Evolutionary conservation across 805 yeast genomes (phyloP).

Genomic region (Saccharomycopsis sp.): DNA sequence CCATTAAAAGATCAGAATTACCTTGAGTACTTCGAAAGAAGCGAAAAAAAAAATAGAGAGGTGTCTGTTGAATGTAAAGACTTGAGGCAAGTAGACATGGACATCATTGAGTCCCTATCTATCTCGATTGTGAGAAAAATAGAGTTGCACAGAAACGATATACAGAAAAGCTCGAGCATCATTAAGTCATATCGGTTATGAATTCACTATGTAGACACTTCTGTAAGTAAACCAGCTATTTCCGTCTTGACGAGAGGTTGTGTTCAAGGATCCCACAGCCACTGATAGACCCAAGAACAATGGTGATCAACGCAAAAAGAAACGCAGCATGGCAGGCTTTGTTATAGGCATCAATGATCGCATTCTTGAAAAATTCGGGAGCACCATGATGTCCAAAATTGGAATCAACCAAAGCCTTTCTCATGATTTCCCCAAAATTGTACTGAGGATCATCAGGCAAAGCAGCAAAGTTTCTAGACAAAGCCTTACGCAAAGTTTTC

Average conservation of each 20-base stretch:
- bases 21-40: no score
- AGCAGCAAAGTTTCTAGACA: slow-evolving; percentile 1
- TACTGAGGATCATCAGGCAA: background rate
- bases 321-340: slow-evolving; percentile 8
- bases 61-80: no score
- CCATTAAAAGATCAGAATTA: no score
- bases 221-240: background rate
- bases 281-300: background rate
- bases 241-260: background rate
- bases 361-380: slow-evolving; percentile 42
- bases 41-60: no score
- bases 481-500: slow-evolving; percentile 30
- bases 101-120: no score
- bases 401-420: slow-evolving; percentile 26
- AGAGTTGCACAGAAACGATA: no score
- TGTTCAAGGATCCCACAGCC: slow-evolving; percentile 1
- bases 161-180: no score
- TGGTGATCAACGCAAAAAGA: slow-evolving; percentile 16
- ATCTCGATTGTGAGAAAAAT: no score
- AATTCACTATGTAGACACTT: background rate
- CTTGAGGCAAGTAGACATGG: no score
- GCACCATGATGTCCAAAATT: slow-evolving; percentile 45
- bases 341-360: slow-evolving; percentile 32
- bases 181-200: background rate
- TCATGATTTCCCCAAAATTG: slow-evolving; percentile 21